Base-by-base conservation (phyloP, 331 rosid species). In the Quercus lobata region DNA sequence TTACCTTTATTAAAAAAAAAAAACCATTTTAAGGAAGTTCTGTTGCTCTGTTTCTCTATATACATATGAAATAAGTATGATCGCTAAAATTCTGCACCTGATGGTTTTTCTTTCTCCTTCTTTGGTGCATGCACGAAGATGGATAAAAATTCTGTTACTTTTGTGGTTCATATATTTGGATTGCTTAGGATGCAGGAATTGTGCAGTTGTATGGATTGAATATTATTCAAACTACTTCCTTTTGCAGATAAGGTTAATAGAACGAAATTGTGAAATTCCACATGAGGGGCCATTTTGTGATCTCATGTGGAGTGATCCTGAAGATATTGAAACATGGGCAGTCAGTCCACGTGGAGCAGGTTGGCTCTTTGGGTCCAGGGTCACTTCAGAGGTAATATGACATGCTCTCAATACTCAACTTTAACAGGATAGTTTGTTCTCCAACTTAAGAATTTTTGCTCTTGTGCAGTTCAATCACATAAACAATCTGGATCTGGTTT, bases 221-320 rank as follows among this genome's bases (percentile, higher is more conserved):
- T 70, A 57, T 71, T 75, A 37, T 80, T n/a, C 19, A 35, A 68
- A 68, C 60, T 21, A 37, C 57, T 58, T 61, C 37, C 22, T 74
- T 52, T 86, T 74, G 72, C 92, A 94, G 98, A 94, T 94, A 81
- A 82, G 98, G 86, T 90, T 94, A 66, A 88, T 94, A 53, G 98
- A 94, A 24, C 84, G 98, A 79, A 94, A 94, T 86, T 94, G 98
- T 85, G 98, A 94, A 94, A 94, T 94, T 87, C 97, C 98, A 52
- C 98, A 94, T 2, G 98, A 94, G 92, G 98, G 98, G 9, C 98
- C 98, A 41, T 94, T 94, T 86, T 94, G 98, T 87, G 98, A 94
- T 86, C 93, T 94, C 63, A 94, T 94, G 98, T 94, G 98, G 98
- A 94, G 98, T 74, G 98, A 94, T 80, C 98, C 98, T 69, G 98